Percentiles rank a stretch among this genome's conserved stretches.
Evolutionary conservation across 2,329 filamentous ascomycete genomes (phyloP).

Genomic region (Lecanicillium sp.): DNA sequence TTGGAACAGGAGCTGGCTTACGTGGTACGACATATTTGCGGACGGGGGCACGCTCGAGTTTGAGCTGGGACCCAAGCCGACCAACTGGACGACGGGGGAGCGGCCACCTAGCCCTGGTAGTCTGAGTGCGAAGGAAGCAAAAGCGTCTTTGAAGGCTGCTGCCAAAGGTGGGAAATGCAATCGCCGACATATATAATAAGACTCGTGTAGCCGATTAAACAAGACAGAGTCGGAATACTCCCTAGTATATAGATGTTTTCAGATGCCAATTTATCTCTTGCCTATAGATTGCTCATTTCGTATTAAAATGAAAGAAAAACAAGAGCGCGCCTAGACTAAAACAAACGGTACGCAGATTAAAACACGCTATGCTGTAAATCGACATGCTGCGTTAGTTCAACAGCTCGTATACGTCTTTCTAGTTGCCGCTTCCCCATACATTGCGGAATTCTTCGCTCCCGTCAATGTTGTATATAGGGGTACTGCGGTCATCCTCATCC

Average conservation of each 20-base stretch:
- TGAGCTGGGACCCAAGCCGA: slow-evolving; percentile 48
- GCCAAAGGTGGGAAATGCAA: background rate
- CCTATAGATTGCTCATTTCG: too few species aligned
- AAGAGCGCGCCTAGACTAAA: too few species aligned
- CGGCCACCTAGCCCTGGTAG: slow-evolving; percentile 55
- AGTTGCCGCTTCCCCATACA: slow-evolving; percentile 32
- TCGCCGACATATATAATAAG: too few species aligned
- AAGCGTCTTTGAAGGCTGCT: slow-evolving; percentile 11
- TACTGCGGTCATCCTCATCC: slow-evolving; percentile 12
- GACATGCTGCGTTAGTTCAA: too few species aligned
- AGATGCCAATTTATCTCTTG: too few species aligned
- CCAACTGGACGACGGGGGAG: slow-evolving; percentile 53
- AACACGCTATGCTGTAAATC: too few species aligned
- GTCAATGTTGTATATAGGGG: slow-evolving; percentile 25
- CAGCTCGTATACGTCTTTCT: background rate
- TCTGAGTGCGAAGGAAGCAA: slow-evolving; percentile 14
- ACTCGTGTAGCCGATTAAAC: too few species aligned
- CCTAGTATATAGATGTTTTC: too few species aligned
- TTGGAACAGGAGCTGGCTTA: slow-evolving; percentile 61
- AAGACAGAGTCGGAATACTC: too few species aligned
- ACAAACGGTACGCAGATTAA: too few species aligned
- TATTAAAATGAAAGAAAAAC: too few species aligned
- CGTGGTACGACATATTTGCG: slow-evolving; percentile 60
- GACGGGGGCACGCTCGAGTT: slow-evolving; percentile 59
- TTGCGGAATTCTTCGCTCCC: slow-evolving; percentile 40